Evolutionary conservation across 352 stramenopile genomes (phyloP), one percentile per base, ranked within the genome.

Genomic region (Pythium myriotylum): DNA sequence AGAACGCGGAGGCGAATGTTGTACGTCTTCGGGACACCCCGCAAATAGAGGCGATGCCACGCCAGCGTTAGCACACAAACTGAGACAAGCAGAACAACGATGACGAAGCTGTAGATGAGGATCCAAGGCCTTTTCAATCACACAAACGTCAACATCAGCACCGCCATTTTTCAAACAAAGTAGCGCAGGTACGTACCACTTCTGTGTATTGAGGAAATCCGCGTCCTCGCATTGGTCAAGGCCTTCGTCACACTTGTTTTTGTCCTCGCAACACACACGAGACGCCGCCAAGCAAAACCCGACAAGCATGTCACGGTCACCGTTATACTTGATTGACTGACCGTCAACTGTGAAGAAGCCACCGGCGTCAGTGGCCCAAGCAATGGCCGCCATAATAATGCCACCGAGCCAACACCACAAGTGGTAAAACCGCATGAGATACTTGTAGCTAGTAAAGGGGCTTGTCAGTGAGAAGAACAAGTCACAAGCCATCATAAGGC

Each of bases 381-480:
- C 89, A 48, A 95, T 90, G 12, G 81, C 66, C 17, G 79, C 86
- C 79, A 95, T 92, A 20, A 81, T 73, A 40, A 95, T 88, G 41
- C 86, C 86, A 35, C 84, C 83, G 5, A 91, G 64, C 87, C 85
- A 96, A 19, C 89, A 79, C 84, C 86, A 94, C 14, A 92, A 33
- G 55, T 96, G 84, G 54, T 96, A 96, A 52, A 94, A 94, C 45
- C 86, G 86, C 85, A 96, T 94, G 62, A 92, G 74, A 27, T 84
- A 76, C 62, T 96, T 96, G 72, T 96, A 96, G 64, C 84, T 94
- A 52, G 86, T 96, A 63, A 96, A 96, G 8, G 87, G 87, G 69
- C 87, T 94, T 13, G 78, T 94, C 35, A 95, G 77, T 57, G 87
- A 95, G 46, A 89, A 93, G 69, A 92, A 94, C 20, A 95, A 74